These are phyloP conservation scores for Colletotrichum tabaci DNA, from an alignment of 2,329 filamentous ascomycete genomes.

Conservation along the genomic window DNA sequence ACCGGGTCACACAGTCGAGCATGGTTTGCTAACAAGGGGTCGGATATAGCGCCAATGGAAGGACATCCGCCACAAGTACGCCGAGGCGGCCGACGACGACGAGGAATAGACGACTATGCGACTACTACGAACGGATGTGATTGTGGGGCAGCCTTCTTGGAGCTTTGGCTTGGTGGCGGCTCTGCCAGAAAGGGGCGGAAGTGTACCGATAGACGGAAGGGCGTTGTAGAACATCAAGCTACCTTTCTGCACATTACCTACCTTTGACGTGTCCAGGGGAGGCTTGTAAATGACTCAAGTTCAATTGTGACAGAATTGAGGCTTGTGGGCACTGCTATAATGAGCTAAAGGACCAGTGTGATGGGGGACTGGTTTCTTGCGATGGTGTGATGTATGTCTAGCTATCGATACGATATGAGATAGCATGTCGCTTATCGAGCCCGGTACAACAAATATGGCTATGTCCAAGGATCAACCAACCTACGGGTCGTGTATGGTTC, in stretches of 20 bases:
- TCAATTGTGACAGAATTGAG: too few species aligned
- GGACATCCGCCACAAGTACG: constrained; percentile 94
- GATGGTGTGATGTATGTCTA: background rate
- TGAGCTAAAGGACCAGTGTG: background rate
- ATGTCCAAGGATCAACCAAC: background rate
- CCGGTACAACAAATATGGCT: background rate
- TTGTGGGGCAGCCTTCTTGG: constrained; percentile 7
- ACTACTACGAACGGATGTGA: constrained; percentile 6
- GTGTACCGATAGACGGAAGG: constrained; percentile 44
- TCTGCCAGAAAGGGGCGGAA: constrained; percentile 16
- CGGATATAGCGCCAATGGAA: constrained; percentile 94
- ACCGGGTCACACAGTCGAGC: background rate
- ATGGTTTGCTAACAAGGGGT: constrained; percentile 49
- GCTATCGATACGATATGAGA: background rate
- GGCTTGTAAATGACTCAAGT: background rate
- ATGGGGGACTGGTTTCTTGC: background rate
- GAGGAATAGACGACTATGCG: constrained; percentile 64
- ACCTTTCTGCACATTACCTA: constrained; percentile 42
- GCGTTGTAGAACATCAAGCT: constrained; percentile 43
- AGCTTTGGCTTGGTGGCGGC: constrained; percentile 19
- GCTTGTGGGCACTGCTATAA: too few species aligned
- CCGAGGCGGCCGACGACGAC: constrained; percentile 76
- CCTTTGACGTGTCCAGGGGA: background rate
- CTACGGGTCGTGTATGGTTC: background rate
- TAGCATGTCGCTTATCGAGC: background rate